These are phyloP conservation scores for Lupinus albus DNA, from an alignment of 306 rosid genomes.

Conservation along the genomic window DNA sequence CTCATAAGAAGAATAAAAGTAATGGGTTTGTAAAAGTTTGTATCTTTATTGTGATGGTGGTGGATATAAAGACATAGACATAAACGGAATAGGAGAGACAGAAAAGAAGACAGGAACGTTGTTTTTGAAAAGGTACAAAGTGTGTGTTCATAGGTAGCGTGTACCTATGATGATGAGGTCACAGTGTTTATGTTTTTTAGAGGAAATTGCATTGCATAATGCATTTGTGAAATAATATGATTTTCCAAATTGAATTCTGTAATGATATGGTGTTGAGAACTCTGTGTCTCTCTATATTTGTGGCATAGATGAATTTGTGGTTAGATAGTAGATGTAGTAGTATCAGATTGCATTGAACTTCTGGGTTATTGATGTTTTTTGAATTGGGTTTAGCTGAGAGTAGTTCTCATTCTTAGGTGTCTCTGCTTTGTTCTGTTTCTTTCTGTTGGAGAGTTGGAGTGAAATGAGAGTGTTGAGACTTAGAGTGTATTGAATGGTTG, in stretches of 20 bases:
- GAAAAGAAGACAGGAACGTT: neutral
- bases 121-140: neutral
- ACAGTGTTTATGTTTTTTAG: neutral
- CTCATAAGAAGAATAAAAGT: neutral
- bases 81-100: neutral
- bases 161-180: neutral
- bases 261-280: neutral
- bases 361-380: neutral
- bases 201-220: neutral
- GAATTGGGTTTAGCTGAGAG: neutral
- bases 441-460: neutral
- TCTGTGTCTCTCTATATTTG: neutral
- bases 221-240: neutral
- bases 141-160: neutral
- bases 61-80: neutral
- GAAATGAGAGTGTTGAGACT: no score
- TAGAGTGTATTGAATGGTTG: neutral
- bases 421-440: constrained; percentile 9
- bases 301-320: neutral
- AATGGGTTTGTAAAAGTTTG: no score
- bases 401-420: neutral
- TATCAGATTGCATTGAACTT: neutral
- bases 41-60: neutral
- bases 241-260: neutral
- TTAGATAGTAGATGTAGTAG: no score